Percentiles rank a stretch among this genome's conserved stretches.
Evolutionary conservation across 805 yeast species (phyloP).

Genomic region (Barnettozyma californica): DNA sequence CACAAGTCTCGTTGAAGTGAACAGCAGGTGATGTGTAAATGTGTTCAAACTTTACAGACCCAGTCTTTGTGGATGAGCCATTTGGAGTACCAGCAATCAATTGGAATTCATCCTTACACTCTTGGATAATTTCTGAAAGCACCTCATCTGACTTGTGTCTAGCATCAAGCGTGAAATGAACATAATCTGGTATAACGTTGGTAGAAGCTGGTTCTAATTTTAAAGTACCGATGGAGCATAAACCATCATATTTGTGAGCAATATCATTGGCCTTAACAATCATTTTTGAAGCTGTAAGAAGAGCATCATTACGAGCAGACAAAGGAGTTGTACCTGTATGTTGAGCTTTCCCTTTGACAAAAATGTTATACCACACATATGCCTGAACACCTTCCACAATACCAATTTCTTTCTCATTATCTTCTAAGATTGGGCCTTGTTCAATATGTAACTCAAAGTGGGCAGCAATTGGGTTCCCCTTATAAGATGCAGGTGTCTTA

Average conservation of each 20-base stretch:
- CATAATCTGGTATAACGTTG: conserved; percentile 62
- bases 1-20: conserved; percentile 47
- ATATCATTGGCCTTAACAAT: conserved; percentile 50
- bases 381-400: conserved; percentile 65
- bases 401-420: conserved; percentile 51
- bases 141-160: conserved; percentile 48
- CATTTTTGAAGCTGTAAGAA: conserved; percentile 53
- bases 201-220: conserved; percentile 54
- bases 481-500: conserved; percentile 39
- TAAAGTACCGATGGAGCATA: conserved; percentile 55
- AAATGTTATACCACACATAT: conserved; percentile 53
- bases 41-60: conserved; percentile 36
- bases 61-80: conserved; percentile 23
- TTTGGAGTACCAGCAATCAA: conserved; percentile 21
- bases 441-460: conserved; percentile 75
- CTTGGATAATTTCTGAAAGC: conserved; percentile 33
- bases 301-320: conserved; percentile 53
- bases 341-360: conserved; percentile 57
- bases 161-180: conserved; percentile 54
- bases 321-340: conserved; percentile 76
- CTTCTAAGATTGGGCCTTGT: conserved; percentile 69
- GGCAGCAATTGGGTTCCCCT: conserved; percentile 52
- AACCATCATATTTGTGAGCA: conserved; percentile 46
- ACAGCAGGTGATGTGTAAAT: conserved; percentile 52
- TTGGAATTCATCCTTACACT: conserved; percentile 33